Percentiles rank a stretch among this genome's conserved stretches.
phyloP scores from a whole-genome alignment of 352 stramenopile species.

The Aphanomyces astaci region DNA sequence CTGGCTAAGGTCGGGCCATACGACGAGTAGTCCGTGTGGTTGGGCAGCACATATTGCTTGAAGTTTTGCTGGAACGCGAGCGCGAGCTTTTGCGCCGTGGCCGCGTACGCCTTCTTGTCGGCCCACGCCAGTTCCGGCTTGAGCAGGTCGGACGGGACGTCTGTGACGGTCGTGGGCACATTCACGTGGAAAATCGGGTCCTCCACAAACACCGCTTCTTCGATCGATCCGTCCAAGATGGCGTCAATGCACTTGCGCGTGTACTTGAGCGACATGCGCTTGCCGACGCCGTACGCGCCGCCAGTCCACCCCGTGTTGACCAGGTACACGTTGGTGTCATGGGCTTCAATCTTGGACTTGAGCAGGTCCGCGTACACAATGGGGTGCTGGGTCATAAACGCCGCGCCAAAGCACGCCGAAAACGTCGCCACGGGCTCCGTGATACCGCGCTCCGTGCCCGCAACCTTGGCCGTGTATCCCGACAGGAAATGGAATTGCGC shows the following conservation, averaged over 20 bases:
- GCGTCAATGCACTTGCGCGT: slow-evolving; percentile 71
- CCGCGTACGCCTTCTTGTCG: slow-evolving; percentile 72
- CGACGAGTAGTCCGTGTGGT: slow-evolving; percentile 34
- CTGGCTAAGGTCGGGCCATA: slow-evolving; percentile 14
- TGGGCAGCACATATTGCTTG: slow-evolving; percentile 75
- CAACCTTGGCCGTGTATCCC: slow-evolving; percentile 52
- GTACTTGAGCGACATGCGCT: slow-evolving; percentile 93
- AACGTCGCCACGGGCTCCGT: slow-evolving; percentile 48
- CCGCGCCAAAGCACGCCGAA: slow-evolving; percentile 47
- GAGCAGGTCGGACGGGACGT: slow-evolving; percentile 65
- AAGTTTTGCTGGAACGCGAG: slow-evolving; percentile 77
- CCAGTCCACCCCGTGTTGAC: slow-evolving; percentile 96
- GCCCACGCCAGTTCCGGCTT: slow-evolving; percentile 68
- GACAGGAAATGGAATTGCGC: slow-evolving; percentile 93
- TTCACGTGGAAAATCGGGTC: slow-evolving; percentile 67
- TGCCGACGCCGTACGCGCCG: slow-evolving; percentile 91
- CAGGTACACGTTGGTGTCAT: slow-evolving; percentile 41
- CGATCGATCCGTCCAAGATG: slow-evolving; percentile 61
- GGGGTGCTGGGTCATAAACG: slow-evolving; percentile 52
- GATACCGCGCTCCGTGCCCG: slow-evolving; percentile 42
- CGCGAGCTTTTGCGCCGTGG: slow-evolving; percentile 65
- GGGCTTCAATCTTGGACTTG: slow-evolving; percentile 48
- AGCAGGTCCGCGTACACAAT: slow-evolving; percentile 46
- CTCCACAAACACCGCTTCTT: slow-evolving; percentile 52
- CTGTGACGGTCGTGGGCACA: slow-evolving; percentile 51